Evolutionary conservation across 352 stramenopile genomes (phyloP).

Genomic region (Pythium aphanidermatum): DNA sequence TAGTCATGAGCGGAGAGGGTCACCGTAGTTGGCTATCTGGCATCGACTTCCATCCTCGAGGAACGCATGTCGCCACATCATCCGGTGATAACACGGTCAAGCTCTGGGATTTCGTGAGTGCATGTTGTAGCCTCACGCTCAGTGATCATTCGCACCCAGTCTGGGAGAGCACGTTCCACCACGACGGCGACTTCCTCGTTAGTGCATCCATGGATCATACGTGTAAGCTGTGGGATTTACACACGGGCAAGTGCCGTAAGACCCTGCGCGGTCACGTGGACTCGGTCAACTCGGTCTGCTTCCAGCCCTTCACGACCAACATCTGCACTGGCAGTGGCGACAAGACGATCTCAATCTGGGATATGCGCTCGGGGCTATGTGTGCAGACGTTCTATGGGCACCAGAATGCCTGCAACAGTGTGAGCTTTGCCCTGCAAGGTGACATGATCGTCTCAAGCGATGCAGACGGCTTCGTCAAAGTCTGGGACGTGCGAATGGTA

Average conservation of each 20-base stretch:
- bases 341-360: slow-evolving; percentile 95
- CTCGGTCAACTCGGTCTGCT: slow-evolving; percentile 91
- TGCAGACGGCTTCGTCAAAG: slow-evolving; percentile 91
- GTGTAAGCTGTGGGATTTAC: slow-evolving; percentile 90
- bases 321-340: slow-evolving; percentile 91
- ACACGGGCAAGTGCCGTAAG: slow-evolving; percentile 85
- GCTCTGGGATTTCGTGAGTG: slow-evolving; percentile 91
- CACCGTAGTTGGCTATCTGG: slow-evolving; percentile 89
- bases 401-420: slow-evolving; percentile 91
- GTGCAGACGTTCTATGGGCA: slow-evolving; percentile 95
- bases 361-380: slow-evolving; percentile 88
- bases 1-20: slow-evolving; percentile 94
- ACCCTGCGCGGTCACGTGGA: slow-evolving; percentile 94
- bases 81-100: slow-evolving; percentile 93
- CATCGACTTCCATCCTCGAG: slow-evolving; percentile 89
- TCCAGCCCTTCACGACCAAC: slow-evolving; percentile 92
- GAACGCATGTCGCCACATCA: slow-evolving; percentile 89
- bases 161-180: slow-evolving; percentile 91
- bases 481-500: slow-evolving; percentile 95
- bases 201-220: slow-evolving; percentile 93
- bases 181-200: slow-evolving; percentile 91
- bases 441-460: slow-evolving; percentile 91
- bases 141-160: slow-evolving; percentile 91
- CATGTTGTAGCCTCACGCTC: slow-evolving; percentile 86
- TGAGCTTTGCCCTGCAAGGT: slow-evolving; percentile 80